Conservation (phyloP, 768 basidiomycete genomes). For the Amanita rubescens region DNA sequence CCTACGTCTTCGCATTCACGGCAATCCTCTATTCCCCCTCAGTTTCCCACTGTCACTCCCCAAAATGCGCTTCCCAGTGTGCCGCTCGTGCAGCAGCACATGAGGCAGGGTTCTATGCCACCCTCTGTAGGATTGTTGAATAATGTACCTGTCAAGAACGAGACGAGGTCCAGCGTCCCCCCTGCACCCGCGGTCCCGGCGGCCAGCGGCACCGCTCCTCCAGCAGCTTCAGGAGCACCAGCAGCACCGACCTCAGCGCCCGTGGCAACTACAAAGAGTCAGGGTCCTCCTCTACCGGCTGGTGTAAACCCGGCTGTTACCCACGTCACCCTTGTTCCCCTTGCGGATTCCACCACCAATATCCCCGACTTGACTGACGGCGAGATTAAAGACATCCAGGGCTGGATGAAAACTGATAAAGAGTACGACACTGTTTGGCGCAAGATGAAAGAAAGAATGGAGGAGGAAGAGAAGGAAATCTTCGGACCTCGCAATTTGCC, state of each 20-base stretch:
- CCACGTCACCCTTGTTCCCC: slow-evolving; percentile 53
- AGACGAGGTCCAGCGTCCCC: slow-evolving; percentile 6
- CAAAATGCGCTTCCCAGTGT: slow-evolving; percentile 2
- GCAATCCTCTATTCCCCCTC: slow-evolving; percentile 20
- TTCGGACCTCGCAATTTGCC: slow-evolving; percentile 30
- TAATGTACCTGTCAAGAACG: slow-evolving; percentile 4
- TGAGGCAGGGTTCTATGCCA: slow-evolving; percentile 8
- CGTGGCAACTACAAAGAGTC: slow-evolving; percentile 14
- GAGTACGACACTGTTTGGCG: slow-evolving; percentile 45
- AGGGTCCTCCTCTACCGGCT: slow-evolving; percentile 37
- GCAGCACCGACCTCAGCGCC: slow-evolving; percentile 9
- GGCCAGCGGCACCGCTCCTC: slow-evolving; percentile 9
- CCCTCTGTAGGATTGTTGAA: slow-evolving; percentile 2
- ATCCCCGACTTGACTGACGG: slow-evolving; percentile 46
- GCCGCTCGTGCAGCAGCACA: slow-evolving; percentile 6
- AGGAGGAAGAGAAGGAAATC: slow-evolving; percentile 40
- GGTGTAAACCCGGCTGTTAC: slow-evolving; percentile 50
- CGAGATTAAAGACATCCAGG: slow-evolving; percentile 47
- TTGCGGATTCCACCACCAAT: slow-evolving; percentile 38
- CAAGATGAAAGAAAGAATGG: slow-evolving; percentile 45
- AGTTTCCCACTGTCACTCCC: slow-evolving; percentile 6
- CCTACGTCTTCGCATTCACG: slow-evolving; percentile 19
- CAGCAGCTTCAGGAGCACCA: slow-evolving; percentile 1
- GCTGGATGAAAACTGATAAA: slow-evolving; percentile 59
- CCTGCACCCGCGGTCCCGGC: not conserved